Base-by-base conservation (phyloP, 805 yeast species). In the Jamesozyma lodderae region DNA sequence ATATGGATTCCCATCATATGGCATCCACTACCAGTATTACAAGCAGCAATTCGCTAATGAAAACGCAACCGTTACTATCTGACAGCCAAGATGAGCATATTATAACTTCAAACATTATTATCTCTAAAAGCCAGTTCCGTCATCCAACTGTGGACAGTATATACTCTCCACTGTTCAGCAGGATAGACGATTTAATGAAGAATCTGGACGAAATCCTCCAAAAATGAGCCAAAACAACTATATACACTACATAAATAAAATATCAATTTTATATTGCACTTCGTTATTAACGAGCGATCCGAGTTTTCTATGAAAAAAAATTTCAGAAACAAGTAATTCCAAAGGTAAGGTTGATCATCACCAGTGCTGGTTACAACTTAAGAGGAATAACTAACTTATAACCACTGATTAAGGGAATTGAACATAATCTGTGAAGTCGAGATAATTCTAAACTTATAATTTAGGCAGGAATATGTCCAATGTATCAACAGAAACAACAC, bases 81-180 rank as follows among this genome's bases (percentile, higher is more conserved):
- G 14, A 3, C 15, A 38, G 36, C 14, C 28, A 31, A 25, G 30
- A 41, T 28, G 36, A 33, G 25, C 23, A 22, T 16, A 21, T 31
- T 8, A 35, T 23, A 25, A 8, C 7, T 14, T 17, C 31, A 14
- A 34, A 4, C 18, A n/a, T 27, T n/a, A 15, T 21, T 20, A 36
- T 43, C 17, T 8, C 28, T 8, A 19, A 14, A n/a, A 23, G 24
- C 7, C 35, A 31, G 10, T 11, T 37, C 4, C 14, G 44, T 19
- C 75, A 70, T 46, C 72, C 75, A 3, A 57, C 63, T 4, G 72
- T 78, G 6, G 70, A 68, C 33, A 69, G 68, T 17, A 63, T 77
- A 54, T 79, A 77, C 56, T 63, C 70, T 47, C 82, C 83, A 2
- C 64, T 80, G 6, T 62, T 79, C 35, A 67, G 67, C 18, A 71